Conservation (phyloP, 2,329 filamentous ascomycete genomes). For the Cyanodermella asteris region DNA sequence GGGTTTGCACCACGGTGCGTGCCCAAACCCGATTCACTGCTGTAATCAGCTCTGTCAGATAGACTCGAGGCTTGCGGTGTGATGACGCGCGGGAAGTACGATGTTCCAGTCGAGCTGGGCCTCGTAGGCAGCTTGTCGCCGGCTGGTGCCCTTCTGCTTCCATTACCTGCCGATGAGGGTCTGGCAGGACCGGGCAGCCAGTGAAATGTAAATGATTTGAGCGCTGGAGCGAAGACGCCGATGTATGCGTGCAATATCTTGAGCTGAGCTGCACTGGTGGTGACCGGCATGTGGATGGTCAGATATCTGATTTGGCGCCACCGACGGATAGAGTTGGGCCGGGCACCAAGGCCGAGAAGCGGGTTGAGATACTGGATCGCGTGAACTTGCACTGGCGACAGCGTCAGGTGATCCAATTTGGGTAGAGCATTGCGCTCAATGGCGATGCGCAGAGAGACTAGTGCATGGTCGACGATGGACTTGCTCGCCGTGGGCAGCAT, state of each 20-base stretch:
- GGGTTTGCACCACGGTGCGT: too few species aligned
- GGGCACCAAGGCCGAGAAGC: conserved; percentile 49
- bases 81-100: too few species aligned
- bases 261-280: conserved; percentile 44
- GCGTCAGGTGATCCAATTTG: conserved; percentile 45
- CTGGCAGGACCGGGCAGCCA: too few species aligned
- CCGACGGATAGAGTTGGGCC: conserved; percentile 45
- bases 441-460: conserved; percentile 69
- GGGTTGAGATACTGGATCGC: conserved; percentile 61
- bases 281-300: conserved; percentile 41
- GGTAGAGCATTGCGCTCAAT: conserved; percentile 49
- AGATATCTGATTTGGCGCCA: conserved; percentile 63
- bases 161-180: too few species aligned
- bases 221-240: conserved; percentile 39
- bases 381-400: conserved; percentile 51
- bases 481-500: too few species aligned
- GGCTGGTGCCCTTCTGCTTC: too few species aligned
- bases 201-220: conserved; percentile 53
- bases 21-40: too few species aligned
- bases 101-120: too few species aligned
- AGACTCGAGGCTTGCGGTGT: too few species aligned
- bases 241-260: conserved; percentile 70
- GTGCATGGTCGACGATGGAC: conserved; percentile 65
- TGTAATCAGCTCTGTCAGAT: too few species aligned
- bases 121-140: too few species aligned